Base-by-base conservation (phyloP, 768 basidiomycete genomes). In the Naganishia randhawae region DNA sequence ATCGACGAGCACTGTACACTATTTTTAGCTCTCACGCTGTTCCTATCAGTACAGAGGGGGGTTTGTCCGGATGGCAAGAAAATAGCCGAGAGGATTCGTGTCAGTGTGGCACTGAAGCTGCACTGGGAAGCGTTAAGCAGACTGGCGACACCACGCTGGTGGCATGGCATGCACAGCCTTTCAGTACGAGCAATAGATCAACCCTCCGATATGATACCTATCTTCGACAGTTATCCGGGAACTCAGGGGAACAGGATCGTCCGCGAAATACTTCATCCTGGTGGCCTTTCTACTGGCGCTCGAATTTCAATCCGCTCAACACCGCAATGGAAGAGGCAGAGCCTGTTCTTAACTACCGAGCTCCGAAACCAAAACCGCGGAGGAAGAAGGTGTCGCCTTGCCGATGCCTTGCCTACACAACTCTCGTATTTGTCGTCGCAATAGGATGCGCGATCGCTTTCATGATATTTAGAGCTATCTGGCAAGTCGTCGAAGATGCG, bases 371-470 rank as follows among this genome's bases (percentile, higher is more conserved):
- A 22, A 55, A 55, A 35, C 31, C 32, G 19, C 32, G 33, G n/a
- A 22, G 54, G 22, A 31, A 22, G 32, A 55, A 55, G 14, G 54
- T 55, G 10, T 55, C 54, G 6, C 32, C 33, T 16, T 55, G 54
- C 22, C 31, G 31, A 17, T 55, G 54, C 33, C 33, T 55, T 22
- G 54, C 54, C 1, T 55, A 33, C 22, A 55, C 54, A 14, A 35
- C 31, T 1, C 54, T 55, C 33, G 33, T 37, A 31, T 55, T 55
- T 19, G 54, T 32, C 14, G 33, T 55, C n/a, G 54, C 33, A 10
- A 55, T 55, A 9, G 54, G n/a, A 16, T 55, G 54, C 33, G 54
- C 33, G 2, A 55, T 55, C 54, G 54, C 54, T 16, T 55, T 33
- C n/a, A 55, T 39, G 11, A 37, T 37, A 7, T 14, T 32, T 16